These are phyloP conservation scores for Penicillium pulvis DNA, from an alignment of 495 filamentous ascomycete genomes.

Conservation along the genomic window DNA sequence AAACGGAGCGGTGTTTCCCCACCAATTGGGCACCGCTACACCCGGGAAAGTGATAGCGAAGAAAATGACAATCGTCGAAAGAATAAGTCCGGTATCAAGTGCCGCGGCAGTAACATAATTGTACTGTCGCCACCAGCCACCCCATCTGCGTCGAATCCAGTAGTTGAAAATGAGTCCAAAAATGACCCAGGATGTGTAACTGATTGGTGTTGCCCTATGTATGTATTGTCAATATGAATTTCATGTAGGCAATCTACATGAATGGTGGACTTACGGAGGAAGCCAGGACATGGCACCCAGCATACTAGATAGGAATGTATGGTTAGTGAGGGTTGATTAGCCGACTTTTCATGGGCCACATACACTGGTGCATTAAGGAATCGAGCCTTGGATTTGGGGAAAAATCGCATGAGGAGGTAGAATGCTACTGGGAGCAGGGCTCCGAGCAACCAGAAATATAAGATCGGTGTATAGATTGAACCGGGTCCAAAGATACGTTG, in stretches of 20 bases:
- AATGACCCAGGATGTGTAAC: constrained; percentile 60
- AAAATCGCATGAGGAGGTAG: constrained; percentile 48
- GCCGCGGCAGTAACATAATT: constrained; percentile 59
- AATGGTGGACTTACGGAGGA: constrained; percentile 41
- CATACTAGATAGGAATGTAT: constrained; percentile 39
- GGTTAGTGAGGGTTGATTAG: neutral
- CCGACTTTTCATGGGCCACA: neutral
- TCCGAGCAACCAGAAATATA: constrained; percentile 58
- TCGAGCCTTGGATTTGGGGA: constrained; percentile 47
- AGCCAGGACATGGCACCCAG: constrained; percentile 58
- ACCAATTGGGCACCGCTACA: constrained; percentile 54
- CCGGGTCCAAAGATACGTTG: constrained; percentile 61
- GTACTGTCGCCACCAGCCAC: constrained; percentile 59
- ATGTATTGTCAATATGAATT: neutral
- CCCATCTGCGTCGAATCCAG: constrained; percentile 50
- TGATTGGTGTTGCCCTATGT: constrained; percentile 53
- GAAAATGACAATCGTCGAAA: constrained; percentile 59
- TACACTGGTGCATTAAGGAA: constrained; percentile 55
- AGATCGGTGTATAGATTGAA: constrained; percentile 57
- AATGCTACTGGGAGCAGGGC: constrained; percentile 52
- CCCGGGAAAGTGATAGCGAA: constrained; percentile 53
- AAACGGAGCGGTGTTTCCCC: constrained; percentile 53
- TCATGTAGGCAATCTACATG: too few relatives aligned
- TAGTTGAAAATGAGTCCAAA: constrained; percentile 63
- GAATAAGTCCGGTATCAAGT: constrained; percentile 56